A percentile compares a stretch with the other conserved stretches of the same genome.
Conservation (phyloP, 148 eudicot species). For the Persicaria maculosa region DNA sequence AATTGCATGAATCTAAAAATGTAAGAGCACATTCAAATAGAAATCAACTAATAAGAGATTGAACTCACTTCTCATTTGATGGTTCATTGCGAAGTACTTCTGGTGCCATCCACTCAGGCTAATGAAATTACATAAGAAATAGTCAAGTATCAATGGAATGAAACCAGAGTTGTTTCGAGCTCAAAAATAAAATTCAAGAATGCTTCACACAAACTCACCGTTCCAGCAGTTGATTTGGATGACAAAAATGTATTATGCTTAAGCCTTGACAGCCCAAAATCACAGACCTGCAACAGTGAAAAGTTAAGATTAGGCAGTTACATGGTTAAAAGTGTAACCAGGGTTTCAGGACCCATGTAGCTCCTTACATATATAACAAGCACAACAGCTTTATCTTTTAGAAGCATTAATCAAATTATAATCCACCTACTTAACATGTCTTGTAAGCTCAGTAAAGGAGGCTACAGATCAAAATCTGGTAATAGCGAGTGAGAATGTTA, state of each 20-base stretch:
- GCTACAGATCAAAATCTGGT: not conserved
- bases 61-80: slow-evolving; percentile 93
- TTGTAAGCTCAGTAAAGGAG: not conserved
- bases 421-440: not conserved
- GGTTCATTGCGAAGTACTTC: slow-evolving; percentile 98
- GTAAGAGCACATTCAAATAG: not conserved
- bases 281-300: slow-evolving; percentile 56
- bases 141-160: slow-evolving; percentile 14
- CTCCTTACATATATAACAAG: not conserved
- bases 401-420: not conserved
- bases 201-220: not conserved
- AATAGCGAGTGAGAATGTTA: not conserved
- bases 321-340: not conserved
- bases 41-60: not conserved
- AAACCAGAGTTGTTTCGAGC: not conserved
- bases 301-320: slow-evolving; percentile 1
- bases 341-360: not conserved
- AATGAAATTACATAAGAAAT: slow-evolving; percentile 18
- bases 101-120: slow-evolving; percentile 99
- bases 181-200: not conserved
- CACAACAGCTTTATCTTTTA: not conserved
- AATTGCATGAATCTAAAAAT: not conserved
- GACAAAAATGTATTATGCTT: slow-evolving; percentile 91
- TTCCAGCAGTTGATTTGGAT: slow-evolving; percentile 12
- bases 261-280: slow-evolving; percentile 91